A percentile compares a stretch with the other conserved stretches of the same genome.
Conservation (phyloP, 2,329 filamentous ascomycete genomes). For the Thermochaetoides dissita region DNA sequence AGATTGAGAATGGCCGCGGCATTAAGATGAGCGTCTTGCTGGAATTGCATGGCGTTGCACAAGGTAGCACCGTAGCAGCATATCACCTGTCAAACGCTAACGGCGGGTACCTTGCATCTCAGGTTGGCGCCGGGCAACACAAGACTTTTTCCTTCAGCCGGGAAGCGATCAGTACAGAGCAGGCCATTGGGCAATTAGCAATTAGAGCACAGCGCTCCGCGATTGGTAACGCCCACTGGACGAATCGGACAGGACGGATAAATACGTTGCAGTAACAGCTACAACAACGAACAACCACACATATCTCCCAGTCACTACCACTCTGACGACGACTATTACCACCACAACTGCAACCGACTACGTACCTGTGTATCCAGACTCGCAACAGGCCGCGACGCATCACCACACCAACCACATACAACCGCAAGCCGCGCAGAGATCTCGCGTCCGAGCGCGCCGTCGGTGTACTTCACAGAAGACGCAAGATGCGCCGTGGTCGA, state of each 20-base stretch:
- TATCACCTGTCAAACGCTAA: slow-evolving; percentile 1
- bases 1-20: no score
- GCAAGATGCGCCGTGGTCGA: no score
- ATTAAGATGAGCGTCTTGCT: background rate
- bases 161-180: slow-evolving; percentile 1
- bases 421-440: background rate
- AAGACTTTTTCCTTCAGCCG: slow-evolving; percentile 10
- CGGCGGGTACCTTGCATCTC: slow-evolving; percentile 16
- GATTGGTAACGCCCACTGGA: no score
- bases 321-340: no score
- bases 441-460: slow-evolving; percentile 5
- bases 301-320: no score
- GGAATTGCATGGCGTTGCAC: background rate
- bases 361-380: no score
- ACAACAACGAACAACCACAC: no score
- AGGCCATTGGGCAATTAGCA: background rate
- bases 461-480: no score
- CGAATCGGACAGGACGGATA: slow-evolving; percentile 11
- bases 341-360: no score
- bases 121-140: slow-evolving; percentile 7
- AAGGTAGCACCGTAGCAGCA: background rate
- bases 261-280: slow-evolving; percentile 3
- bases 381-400: no score
- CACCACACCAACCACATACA: no score
- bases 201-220: background rate